These are phyloP conservation scores for Aspergillus calidoustus DNA, from an alignment of 2,329 filamentous ascomycete genomes.

Conservation along the genomic window DNA sequence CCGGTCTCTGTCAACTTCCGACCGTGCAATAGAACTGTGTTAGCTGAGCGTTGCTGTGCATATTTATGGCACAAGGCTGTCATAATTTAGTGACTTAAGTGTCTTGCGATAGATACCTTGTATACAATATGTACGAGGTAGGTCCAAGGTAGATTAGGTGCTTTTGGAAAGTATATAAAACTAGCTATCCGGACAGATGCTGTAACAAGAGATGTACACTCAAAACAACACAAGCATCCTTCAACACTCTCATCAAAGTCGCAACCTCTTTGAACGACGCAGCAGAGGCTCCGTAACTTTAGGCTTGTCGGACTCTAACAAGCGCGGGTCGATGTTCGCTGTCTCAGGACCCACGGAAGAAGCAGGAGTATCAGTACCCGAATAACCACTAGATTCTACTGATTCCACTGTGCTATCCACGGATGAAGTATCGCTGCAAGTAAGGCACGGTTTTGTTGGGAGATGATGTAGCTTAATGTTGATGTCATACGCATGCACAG, in stretches of 20 bases:
- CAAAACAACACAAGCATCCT: background rate
- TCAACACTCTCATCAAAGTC: conserved; percentile 1
- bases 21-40: too few relatives aligned
- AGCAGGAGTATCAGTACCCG: conserved; percentile 23
- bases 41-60: too few relatives aligned
- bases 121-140: too few relatives aligned
- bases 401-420: background rate
- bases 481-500: conserved; percentile 23
- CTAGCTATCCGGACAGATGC: background rate
- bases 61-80: too few relatives aligned
- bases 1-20: too few relatives aligned
- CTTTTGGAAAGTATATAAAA: background rate
- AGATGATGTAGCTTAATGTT: conserved; percentile 26
- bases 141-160: too few relatives aligned
- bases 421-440: conserved; percentile 19
- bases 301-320: conserved; percentile 17
- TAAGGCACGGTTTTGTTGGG: background rate
- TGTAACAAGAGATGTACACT: background rate
- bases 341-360: conserved; percentile 24
- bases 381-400: conserved; percentile 15
- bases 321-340: conserved; percentile 23
- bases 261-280: conserved; percentile 8
- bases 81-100: too few relatives aligned
- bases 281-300: conserved; percentile 3
- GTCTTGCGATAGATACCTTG: too few relatives aligned